Conservation (phyloP, 495 filamentous ascomycete species). For the Melanomma pulvis-pyrius region DNA sequence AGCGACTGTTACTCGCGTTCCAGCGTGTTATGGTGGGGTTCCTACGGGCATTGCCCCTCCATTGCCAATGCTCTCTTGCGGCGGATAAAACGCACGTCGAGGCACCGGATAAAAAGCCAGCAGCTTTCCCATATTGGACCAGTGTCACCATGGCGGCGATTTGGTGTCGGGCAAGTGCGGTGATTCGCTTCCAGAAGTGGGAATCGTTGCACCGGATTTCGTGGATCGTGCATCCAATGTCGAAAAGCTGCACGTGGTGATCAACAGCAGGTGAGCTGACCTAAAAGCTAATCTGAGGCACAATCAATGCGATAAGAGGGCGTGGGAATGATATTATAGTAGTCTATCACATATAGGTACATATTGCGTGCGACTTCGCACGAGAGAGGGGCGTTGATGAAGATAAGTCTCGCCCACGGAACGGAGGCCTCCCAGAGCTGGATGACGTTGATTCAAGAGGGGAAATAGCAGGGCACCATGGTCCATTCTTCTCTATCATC, state of each 20-base stretch:
- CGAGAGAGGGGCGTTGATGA: constrained; percentile 2
- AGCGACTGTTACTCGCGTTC: background rate
- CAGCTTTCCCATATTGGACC: constrained; percentile 18
- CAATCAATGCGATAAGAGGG: constrained; percentile 19
- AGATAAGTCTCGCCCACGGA: background rate
- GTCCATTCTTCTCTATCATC: no score
- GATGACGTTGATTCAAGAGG: constrained; percentile 2
- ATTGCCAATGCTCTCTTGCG: constrained; percentile 17
- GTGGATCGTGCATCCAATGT: constrained; percentile 1
- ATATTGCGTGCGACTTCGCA: constrained; percentile 14
- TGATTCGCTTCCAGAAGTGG: constrained; percentile 18
- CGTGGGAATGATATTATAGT: background rate
- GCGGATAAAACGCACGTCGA: constrained; percentile 18
- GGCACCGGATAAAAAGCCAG: constrained; percentile 29
- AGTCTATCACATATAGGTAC: constrained; percentile 24
- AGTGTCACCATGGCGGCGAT: background rate
- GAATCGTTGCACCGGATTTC: background rate
- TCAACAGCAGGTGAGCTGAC: constrained; percentile 1
- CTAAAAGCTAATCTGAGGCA: constrained; percentile 3
- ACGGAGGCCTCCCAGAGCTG: background rate
- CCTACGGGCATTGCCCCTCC: constrained; percentile 4
- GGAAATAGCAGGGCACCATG: background rate
- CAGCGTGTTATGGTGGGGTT: constrained; percentile 19
- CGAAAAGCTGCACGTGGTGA: constrained; percentile 23
- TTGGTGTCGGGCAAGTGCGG: background rate